A percentile compares a stretch with the other conserved stretches of the same genome.
Evolutionary conservation across 2,329 filamentous ascomycete genomes (phyloP).

Genomic region (Pseudogymnoascus sp.): DNA sequence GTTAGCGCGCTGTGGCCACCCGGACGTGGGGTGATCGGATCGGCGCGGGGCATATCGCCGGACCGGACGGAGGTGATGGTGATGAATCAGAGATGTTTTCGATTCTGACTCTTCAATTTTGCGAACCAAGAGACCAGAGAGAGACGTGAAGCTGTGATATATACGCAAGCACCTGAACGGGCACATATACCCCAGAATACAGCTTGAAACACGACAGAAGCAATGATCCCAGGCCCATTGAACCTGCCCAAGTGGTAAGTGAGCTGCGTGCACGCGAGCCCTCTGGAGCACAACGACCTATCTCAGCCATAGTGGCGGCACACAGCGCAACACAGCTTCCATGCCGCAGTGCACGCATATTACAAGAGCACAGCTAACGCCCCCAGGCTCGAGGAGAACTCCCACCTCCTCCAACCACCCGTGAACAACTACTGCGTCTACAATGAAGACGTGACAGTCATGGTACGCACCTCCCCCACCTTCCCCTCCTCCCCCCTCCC

Average conservation of each 20-base stretch:
- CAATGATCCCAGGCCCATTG: not conserved
- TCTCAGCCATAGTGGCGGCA: not conserved
- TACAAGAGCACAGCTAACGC: not conserved
- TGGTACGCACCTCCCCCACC: constrained; percentile 43
- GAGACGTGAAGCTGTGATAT: not conserved
- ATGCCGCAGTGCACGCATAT: not conserved
- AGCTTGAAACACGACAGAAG: not conserved
- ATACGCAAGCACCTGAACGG: not conserved
- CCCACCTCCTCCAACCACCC: constrained; percentile 84
- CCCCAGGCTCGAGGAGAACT: constrained; percentile 78
- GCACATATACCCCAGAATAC: not conserved
- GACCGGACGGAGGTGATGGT: not conserved
- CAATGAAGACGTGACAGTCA: constrained; percentile 72
- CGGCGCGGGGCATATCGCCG: constrained; percentile 2
- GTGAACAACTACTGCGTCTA: constrained; percentile 98
- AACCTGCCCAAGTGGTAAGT: constrained; percentile 5
- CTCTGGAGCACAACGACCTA: not conserved
- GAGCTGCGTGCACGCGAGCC: not conserved
- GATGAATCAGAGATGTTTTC: not conserved
- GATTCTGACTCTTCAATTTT: not conserved
- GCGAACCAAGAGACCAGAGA: not conserved
- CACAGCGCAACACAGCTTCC: not conserved
- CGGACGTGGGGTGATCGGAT: constrained; percentile 4
- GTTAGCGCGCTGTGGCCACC: not conserved
- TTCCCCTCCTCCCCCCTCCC: not conserved